phyloP scores from a whole-genome alignment of 2,329 filamentous ascomycete species.

The Septoria petroselini region DNA sequence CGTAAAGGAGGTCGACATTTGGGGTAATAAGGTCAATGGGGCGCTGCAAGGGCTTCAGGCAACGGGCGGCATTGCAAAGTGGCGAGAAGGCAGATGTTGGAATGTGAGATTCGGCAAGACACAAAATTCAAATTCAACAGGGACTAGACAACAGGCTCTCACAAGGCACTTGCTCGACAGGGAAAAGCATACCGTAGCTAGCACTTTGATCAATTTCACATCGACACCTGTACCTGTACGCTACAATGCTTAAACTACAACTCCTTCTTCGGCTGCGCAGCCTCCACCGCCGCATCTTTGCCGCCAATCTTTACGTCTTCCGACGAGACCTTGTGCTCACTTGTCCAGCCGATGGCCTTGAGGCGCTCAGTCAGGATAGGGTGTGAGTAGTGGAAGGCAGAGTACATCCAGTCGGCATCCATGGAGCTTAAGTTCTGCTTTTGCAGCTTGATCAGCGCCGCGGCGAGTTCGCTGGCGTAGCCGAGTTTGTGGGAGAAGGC shows the following conservation, averaged over 20 bases:
- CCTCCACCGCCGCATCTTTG: conserved; percentile 6
- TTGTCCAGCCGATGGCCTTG: conserved; percentile 84
- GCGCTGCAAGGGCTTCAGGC: no score
- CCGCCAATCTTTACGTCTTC: conserved; percentile 39
- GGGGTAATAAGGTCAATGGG: no score
- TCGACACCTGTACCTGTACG: no score
- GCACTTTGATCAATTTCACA: no score
- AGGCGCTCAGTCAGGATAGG: conserved; percentile 92
- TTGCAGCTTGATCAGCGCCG: conserved; percentile 92
- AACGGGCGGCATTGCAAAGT: no score
- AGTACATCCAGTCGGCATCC: conserved; percentile 98
- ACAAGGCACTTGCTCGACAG: no score
- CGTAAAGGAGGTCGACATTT: no score
- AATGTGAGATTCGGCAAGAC: no score
- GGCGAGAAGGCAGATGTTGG: no score
- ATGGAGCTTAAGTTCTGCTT: conserved; percentile 97
- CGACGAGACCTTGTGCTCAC: conserved; percentile 55
- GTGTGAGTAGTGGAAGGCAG: conserved; percentile 97
- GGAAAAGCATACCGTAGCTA: no score
- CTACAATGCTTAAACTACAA: conserved; percentile 3
- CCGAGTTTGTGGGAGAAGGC: conserved; percentile 81
- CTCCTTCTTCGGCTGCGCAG: conserved; percentile 11
- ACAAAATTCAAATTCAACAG: background rate
- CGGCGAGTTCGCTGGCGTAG: conserved; percentile 76
- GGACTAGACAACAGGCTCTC: no score